A percentile compares a stretch with the other conserved stretches of the same genome.
phyloP scores from a whole-genome alignment of 495 filamentous ascomycete species.

The Trichocladium antarcticum region DNA sequence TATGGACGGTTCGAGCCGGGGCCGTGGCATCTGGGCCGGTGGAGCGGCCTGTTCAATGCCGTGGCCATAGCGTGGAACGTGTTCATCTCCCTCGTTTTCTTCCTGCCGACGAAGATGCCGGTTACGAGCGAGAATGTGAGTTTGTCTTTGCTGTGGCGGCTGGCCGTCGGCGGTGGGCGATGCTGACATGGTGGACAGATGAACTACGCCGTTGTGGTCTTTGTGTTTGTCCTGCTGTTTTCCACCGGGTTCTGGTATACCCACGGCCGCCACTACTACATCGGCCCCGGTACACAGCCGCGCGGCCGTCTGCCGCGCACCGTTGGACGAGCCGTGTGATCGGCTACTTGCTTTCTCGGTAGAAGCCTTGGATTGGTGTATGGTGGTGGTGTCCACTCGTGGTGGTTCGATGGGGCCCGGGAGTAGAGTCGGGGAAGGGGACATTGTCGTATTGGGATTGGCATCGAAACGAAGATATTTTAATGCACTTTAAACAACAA shows the following conservation, averaged over 20 bases:
- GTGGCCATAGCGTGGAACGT: slow-evolving; percentile 49
- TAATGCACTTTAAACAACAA: too few relatives aligned
- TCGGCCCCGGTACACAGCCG: slow-evolving; percentile 33
- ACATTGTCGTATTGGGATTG: too few relatives aligned
- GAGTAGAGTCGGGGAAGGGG: too few relatives aligned
- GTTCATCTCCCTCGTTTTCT: slow-evolving; percentile 51
- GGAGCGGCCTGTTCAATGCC: slow-evolving; percentile 36
- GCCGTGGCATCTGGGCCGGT: slow-evolving; percentile 48
- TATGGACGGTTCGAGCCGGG: slow-evolving; percentile 48
- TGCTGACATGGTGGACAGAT: slow-evolving; percentile 19
- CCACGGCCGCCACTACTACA: slow-evolving; percentile 40
- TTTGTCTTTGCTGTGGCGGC: slow-evolving; percentile 2
- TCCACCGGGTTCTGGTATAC: slow-evolving; percentile 42
- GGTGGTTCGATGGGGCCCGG: too few relatives aligned
- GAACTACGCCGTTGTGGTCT: slow-evolving; percentile 39
- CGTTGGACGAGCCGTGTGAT: not conserved
- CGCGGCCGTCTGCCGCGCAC: not conserved
- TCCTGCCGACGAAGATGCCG: slow-evolving; percentile 46
- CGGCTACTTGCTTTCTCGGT: not conserved
- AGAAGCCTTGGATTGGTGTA: too few relatives aligned
- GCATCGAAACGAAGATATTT: too few relatives aligned
- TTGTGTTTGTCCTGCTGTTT: slow-evolving; percentile 35
- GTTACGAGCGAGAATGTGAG: slow-evolving; percentile 36
- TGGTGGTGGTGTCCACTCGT: too few relatives aligned
- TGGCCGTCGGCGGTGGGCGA: too few relatives aligned